phyloP scores from a whole-genome alignment of 1,139 yeast species.

The Blastobotrys arbuscula region DNA sequence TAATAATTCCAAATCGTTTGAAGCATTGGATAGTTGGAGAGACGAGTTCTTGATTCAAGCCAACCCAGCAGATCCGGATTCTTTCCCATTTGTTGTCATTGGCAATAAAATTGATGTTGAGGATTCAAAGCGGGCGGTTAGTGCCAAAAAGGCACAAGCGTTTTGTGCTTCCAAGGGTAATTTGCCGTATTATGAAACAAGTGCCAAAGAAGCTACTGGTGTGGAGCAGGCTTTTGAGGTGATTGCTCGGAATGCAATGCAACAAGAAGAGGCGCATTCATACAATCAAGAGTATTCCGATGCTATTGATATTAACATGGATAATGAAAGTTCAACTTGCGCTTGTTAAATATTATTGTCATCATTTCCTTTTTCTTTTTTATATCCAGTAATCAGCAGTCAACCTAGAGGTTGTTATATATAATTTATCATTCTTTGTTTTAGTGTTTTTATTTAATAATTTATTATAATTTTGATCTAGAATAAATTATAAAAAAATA shows the following conservation, averaged over 20 bases:
- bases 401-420: no score
- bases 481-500: no score
- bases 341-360: constrained; percentile 46
- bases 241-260: constrained; percentile 90
- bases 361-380: neutral
- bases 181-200: constrained; percentile 88
- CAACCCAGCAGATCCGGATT: constrained; percentile 87
- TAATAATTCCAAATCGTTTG: constrained; percentile 87
- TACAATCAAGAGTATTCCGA: constrained; percentile 92
- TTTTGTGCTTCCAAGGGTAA: constrained; percentile 84
- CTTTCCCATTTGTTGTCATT: constrained; percentile 88
- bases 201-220: constrained; percentile 90
- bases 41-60: constrained; percentile 94
- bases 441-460: no score
- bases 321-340: constrained; percentile 72
- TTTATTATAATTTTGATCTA: no score
- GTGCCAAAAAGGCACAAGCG: constrained; percentile 77
- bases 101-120: constrained; percentile 96
- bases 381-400: neutral
- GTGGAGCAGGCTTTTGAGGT: constrained; percentile 96
- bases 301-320: constrained; percentile 91
- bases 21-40: constrained; percentile 85
- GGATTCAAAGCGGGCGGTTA: constrained; percentile 79
- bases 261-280: constrained; percentile 80
- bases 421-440: no score